Evolutionary conservation across 2,329 filamentous ascomycete species (phyloP).

Genomic region (Orbilia javanica): DNA sequence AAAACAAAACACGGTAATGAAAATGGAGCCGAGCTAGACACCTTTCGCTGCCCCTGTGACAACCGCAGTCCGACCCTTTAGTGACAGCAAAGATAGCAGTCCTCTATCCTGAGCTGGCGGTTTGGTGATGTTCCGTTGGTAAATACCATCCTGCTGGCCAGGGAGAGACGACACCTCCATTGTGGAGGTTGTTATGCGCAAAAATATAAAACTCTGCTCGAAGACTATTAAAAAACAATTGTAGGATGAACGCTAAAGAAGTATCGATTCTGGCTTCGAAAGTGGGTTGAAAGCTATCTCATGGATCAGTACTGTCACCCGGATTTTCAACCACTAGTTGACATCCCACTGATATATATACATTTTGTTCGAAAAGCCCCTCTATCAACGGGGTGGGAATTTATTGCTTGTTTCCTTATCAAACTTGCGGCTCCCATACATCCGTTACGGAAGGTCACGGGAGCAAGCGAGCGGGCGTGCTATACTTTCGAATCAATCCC

Average conservation of each 20-base stretch:
- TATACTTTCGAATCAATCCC: no score
- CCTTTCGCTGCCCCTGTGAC: constrained; percentile 29
- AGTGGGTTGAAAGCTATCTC: not conserved
- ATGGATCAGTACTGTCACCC: no score
- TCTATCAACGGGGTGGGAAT: no score
- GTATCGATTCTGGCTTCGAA: not conserved
- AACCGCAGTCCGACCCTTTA: constrained; percentile 36
- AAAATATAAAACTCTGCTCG: not conserved
- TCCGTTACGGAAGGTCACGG: no score
- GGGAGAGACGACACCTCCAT: constrained; percentile 18
- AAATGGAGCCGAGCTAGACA: no score
- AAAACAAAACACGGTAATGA: no score
- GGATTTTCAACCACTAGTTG: no score
- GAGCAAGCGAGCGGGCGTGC: no score
- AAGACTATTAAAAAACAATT: not conserved
- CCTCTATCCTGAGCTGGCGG: constrained; percentile 11
- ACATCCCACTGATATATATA: no score
- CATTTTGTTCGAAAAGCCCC: no score
- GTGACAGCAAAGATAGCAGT: constrained; percentile 9
- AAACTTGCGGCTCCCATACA: no score
- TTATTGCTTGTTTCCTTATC: no score
- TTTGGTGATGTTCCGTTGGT: constrained; percentile 15
- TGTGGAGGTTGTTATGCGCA: not conserved
- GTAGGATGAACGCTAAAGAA: not conserved
- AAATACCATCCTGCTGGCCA: constrained; percentile 18